These are phyloP conservation scores for Breviolum minutum DNA, from an alignment of 73 alveolate genomes.

Conservation along the genomic window DNA sequence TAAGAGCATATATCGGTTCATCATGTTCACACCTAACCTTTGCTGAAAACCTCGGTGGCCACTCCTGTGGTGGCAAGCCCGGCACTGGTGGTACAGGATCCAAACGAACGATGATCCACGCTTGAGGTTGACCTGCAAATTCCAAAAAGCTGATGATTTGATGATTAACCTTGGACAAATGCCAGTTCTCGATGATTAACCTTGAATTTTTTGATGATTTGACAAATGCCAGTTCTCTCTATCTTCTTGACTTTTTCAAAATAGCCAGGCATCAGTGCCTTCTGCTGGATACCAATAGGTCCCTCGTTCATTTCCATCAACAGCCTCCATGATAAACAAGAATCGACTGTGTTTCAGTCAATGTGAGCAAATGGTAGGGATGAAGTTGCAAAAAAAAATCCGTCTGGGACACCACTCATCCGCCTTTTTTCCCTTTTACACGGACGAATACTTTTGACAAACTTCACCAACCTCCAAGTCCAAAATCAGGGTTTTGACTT, in stretches of 20 bases:
- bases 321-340: conserved; percentile 4
- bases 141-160: too few species aligned
- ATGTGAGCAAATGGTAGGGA: neutral
- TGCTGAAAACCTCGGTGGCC: neutral
- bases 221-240: neutral
- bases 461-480: too few species aligned
- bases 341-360: neutral
- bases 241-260: too few species aligned
- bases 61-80: conserved; percentile 49
- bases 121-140: conserved; percentile 13
- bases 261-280: neutral
- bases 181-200: too few species aligned
- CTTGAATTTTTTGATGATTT: neutral
- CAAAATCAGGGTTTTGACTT: neutral
- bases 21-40: too few species aligned
- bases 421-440: too few species aligned
- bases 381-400: neutral
- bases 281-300: conserved; percentile 78
- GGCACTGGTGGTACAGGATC: conserved; percentile 51
- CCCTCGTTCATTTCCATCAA: conserved; percentile 67
- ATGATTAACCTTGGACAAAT: too few species aligned
- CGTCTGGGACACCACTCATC: neutral
- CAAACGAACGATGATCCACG: conserved; percentile 55
- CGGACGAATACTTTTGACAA: too few species aligned
- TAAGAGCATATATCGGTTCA: too few species aligned